These are phyloP conservation scores for Xylariaceae sp. DNA, from an alignment of 2,329 filamentous ascomycete species.

Conservation along the genomic window DNA sequence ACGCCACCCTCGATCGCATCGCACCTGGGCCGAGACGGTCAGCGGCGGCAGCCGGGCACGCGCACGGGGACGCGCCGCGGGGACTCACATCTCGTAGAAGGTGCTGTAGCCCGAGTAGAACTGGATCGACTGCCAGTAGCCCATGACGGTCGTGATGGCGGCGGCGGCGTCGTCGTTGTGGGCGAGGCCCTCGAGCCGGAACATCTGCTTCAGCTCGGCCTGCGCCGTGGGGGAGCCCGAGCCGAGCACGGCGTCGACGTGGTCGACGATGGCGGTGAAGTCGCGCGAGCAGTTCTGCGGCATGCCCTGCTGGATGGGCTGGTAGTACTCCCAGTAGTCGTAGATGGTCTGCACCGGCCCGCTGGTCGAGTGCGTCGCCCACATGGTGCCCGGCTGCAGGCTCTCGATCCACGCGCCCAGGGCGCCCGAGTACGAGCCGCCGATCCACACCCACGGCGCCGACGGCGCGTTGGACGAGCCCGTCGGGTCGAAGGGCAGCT, in stretches of 20 bases:
- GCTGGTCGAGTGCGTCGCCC: conserved; percentile 41
- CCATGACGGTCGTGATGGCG: conserved; percentile 19
- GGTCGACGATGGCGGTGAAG: conserved; percentile 40
- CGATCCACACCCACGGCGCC: conserved; percentile 49
- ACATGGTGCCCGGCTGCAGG: conserved; percentile 37
- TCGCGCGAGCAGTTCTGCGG: conserved; percentile 50
- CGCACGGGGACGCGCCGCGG: too few species aligned
- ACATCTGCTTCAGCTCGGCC: conserved; percentile 39
- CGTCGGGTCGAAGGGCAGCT: conserved; percentile 45
- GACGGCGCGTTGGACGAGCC: conserved; percentile 39
- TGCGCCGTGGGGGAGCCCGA: conserved; percentile 33
- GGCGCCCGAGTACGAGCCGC: conserved; percentile 47
- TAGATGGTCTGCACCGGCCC: conserved; percentile 48
- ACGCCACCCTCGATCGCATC: conserved; percentile 27
- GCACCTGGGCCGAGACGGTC: conserved; percentile 7
- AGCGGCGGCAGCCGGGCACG: too few species aligned
- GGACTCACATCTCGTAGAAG: conserved; percentile 25
- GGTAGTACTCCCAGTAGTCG: conserved; percentile 53
- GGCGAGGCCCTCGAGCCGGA: conserved; percentile 41
- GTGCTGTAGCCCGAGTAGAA: conserved; percentile 26
- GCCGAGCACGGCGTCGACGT: conserved; percentile 42
- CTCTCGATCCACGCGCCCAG: conserved; percentile 35
- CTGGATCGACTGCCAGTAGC: conserved; percentile 29
- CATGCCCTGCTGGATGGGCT: conserved; percentile 48
- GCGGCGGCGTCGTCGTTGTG: conserved; percentile 46